Percentiles rank a stretch among this genome's conserved stretches.
phyloP scores from a whole-genome alignment of 306 rosid genomes.

The Fagus crenata region DNA sequence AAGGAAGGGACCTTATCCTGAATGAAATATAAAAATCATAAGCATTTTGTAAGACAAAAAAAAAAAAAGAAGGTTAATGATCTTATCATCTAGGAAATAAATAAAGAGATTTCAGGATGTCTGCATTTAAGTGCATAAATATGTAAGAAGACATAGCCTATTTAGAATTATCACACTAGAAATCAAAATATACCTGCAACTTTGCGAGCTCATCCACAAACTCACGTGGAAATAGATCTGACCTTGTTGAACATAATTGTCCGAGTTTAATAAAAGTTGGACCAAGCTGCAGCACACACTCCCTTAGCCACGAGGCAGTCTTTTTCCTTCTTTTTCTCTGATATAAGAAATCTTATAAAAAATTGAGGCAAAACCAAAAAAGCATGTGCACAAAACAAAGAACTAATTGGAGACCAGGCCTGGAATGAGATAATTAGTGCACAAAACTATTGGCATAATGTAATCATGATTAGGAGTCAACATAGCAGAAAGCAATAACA shows the following conservation, averaged over 20 bases:
- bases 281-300: conserved; percentile 82
- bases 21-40: conserved; percentile 25
- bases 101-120: background rate
- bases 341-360: conserved; percentile 19
- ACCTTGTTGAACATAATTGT: conserved; percentile 88
- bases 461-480: background rate
- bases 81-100: background rate
- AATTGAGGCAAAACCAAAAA: conserved; percentile 16
- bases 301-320: conserved; percentile 89
- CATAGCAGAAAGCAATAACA: conserved; percentile 4
- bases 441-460: background rate
- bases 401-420: conserved; percentile 16
- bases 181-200: conserved; percentile 56
- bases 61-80: background rate
- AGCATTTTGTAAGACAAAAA: conserved; percentile 1
- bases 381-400: conserved; percentile 22
- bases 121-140: conserved; percentile 1
- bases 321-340: conserved; percentile 68
- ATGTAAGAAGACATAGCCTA: background rate
- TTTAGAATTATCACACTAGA: background rate
- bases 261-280: conserved; percentile 96
- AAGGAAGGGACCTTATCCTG: conserved; percentile 95
- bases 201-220: conserved; percentile 93
- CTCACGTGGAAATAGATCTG: conserved; percentile 83
- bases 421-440: conserved; percentile 13